Conservation (phyloP, 2,329 filamentous ascomycete species). For the Phyllosticta ampelicida region DNA sequence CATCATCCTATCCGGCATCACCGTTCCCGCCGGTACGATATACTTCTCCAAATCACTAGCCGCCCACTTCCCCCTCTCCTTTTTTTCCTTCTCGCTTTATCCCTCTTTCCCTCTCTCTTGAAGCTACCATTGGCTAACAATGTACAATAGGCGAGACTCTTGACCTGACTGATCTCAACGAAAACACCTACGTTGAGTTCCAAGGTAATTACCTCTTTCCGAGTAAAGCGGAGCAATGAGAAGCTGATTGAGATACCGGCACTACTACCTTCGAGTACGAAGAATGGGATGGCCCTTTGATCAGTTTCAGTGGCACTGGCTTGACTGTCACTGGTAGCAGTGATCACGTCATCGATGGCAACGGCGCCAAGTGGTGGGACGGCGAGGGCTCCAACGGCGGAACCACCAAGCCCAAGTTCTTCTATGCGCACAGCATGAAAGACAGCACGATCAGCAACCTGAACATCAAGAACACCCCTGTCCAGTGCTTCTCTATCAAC, state of each 20-base stretch:
- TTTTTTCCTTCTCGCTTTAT: no score
- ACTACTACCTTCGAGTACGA: conserved; percentile 27
- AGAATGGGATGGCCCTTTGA: conserved; percentile 29
- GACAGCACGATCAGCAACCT: conserved; percentile 30
- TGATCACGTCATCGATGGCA: conserved; percentile 29
- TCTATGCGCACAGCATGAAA: conserved; percentile 14
- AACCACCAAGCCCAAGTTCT: conserved; percentile 18
- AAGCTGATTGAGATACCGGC: no score
- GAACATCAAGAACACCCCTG: conserved; percentile 45
- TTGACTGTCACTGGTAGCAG: conserved; percentile 30
- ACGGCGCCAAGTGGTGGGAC: conserved; percentile 32
- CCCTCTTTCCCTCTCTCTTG: no score
- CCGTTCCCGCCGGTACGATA: conserved; percentile 5
- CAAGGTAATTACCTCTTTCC: no score
- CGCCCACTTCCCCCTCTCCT: no score
- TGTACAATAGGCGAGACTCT: conserved; percentile 32
- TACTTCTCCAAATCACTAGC: no score
- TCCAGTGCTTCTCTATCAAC: conserved; percentile 37
- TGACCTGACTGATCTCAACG: conserved; percentile 44
- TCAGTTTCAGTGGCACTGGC: conserved; percentile 29
- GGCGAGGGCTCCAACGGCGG: conserved; percentile 39
- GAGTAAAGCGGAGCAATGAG: no score
- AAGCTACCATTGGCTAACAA: no score
- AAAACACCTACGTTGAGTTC: conserved; percentile 21
- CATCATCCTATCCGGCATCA: conserved; percentile 10